A percentile compares a stretch with the other conserved stretches of the same genome.
phyloP scores from a whole-genome alignment of 768 basidiomycete genomes.

The Mycena leptocephala region DNA sequence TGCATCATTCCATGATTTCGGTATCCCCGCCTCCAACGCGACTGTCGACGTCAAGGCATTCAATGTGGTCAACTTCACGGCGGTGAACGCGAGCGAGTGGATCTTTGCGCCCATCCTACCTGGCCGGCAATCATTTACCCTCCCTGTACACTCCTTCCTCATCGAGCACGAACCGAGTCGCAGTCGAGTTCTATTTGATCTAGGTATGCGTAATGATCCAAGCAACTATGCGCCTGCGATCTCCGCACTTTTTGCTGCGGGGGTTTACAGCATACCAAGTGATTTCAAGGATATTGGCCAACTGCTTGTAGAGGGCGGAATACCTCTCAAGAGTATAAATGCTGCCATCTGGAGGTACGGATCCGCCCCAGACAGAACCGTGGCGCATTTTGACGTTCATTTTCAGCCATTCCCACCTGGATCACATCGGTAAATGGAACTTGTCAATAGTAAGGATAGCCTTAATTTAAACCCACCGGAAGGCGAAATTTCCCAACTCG shows the following conservation, averaged over 20 bases:
- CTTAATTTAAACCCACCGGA: neutral
- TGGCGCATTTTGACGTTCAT: neutral
- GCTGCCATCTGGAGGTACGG: constrained; percentile 26
- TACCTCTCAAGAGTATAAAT: constrained; percentile 14
- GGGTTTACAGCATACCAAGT: neutral
- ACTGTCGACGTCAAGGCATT: constrained; percentile 26
- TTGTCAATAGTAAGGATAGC: too few species aligned
- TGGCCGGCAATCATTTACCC: neutral
- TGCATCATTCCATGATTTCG: constrained; percentile 1
- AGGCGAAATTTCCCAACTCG: constrained; percentile 26
- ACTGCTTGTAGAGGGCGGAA: constrained; percentile 7
- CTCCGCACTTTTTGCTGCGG: neutral
- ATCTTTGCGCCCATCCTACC: neutral
- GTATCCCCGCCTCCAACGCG: constrained; percentile 13
- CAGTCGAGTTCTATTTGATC: constrained; percentile 19
- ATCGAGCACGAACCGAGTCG: neutral
- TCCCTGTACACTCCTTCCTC: constrained; percentile 17
- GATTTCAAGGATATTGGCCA: constrained; percentile 18
- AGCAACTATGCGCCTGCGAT: constrained; percentile 5
- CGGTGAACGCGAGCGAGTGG: neutral
- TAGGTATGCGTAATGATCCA: neutral
- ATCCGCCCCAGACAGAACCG: neutral
- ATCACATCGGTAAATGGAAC: neutral
- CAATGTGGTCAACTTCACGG: neutral
- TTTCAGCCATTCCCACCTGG: constrained; percentile 22